Conservation (phyloP, 2,329 filamentous ascomycete genomes). For the Penicillium paneum region DNA sequence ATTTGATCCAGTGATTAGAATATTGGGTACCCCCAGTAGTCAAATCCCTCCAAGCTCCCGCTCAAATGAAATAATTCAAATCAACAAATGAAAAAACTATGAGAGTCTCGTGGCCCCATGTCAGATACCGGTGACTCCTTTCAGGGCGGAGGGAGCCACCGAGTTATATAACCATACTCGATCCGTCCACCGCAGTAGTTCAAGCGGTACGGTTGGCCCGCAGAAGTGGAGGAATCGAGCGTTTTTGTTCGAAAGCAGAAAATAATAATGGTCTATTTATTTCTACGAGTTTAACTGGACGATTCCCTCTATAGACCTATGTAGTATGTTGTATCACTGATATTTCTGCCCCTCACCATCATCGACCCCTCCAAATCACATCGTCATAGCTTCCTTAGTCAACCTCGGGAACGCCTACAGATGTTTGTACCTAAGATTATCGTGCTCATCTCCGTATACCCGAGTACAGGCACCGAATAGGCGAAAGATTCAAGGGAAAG, state of each 20-base stretch:
- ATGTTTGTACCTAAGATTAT: conserved; percentile 3
- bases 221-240: background rate
- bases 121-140: conserved; percentile 21
- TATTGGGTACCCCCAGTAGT: background rate
- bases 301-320: background rate
- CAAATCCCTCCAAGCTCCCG: background rate
- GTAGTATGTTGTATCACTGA: background rate
- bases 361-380: conserved; percentile 11
- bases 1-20: background rate
- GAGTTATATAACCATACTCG: conserved; percentile 13
- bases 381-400: conserved; percentile 4
- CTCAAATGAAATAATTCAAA: background rate
- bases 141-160: conserved; percentile 15
- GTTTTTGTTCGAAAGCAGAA: background rate
- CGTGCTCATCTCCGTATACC: conserved; percentile 7
- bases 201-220: background rate
- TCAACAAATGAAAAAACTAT: conserved; percentile 7
- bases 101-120: conserved; percentile 11
- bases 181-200: conserved; percentile 17
- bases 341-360: conserved; percentile 18
- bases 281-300: background rate
- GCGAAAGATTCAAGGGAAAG: conserved; percentile 31
- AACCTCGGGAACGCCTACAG: conserved; percentile 1
- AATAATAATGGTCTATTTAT: background rate
- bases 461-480: conserved; percentile 21